A percentile compares a stretch with the other conserved stretches of the same genome.
These are phyloP conservation scores for Cryptococcus jaspeensis DNA, from an alignment of 1,284 basidiomycete species.

Conservation along the genomic window DNA sequence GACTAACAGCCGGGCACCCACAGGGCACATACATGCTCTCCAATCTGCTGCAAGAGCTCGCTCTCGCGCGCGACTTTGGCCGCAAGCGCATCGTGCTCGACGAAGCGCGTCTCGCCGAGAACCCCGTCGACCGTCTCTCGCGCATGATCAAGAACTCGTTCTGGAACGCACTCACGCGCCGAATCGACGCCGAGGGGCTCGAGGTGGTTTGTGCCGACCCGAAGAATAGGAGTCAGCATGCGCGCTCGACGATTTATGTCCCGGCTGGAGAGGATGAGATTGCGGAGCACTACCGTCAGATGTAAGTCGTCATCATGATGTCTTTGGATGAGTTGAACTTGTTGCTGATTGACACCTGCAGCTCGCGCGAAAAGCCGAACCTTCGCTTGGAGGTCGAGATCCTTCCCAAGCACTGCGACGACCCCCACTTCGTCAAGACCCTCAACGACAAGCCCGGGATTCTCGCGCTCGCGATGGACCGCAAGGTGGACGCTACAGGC, in stretches of 20 bases:
- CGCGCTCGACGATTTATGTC: constrained; percentile 90
- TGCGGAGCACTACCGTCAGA: constrained; percentile 79
- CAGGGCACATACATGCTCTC: constrained; percentile 98
- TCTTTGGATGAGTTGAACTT: background rate
- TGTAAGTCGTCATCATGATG: constrained; percentile 34
- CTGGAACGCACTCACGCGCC: constrained; percentile 94
- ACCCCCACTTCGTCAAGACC: constrained; percentile 85
- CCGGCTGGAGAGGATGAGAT: constrained; percentile 89
- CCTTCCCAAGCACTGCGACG: constrained; percentile 79
- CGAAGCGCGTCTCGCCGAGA: constrained; percentile 91
- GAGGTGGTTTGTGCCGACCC: constrained; percentile 96
- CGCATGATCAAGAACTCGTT: constrained; percentile 98
- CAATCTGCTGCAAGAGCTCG: constrained; percentile 97
- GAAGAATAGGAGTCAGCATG: constrained; percentile 84
- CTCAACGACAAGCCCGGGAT: constrained; percentile 92
- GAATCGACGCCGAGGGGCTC: constrained; percentile 94
- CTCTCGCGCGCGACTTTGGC: constrained; percentile 91
- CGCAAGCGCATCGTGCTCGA: constrained; percentile 97
- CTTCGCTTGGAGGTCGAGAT: constrained; percentile 88
- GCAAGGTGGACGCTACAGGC: constrained; percentile 61
- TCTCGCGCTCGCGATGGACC: constrained; percentile 83
- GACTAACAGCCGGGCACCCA: constrained; percentile 4
- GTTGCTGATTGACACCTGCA: constrained; percentile 11
- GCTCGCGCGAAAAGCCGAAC: constrained; percentile 68
- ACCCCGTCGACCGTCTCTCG: constrained; percentile 92